Evolutionary conservation across 331 rosid genomes (phyloP).

Genomic region (Cydonia oblonga): DNA sequence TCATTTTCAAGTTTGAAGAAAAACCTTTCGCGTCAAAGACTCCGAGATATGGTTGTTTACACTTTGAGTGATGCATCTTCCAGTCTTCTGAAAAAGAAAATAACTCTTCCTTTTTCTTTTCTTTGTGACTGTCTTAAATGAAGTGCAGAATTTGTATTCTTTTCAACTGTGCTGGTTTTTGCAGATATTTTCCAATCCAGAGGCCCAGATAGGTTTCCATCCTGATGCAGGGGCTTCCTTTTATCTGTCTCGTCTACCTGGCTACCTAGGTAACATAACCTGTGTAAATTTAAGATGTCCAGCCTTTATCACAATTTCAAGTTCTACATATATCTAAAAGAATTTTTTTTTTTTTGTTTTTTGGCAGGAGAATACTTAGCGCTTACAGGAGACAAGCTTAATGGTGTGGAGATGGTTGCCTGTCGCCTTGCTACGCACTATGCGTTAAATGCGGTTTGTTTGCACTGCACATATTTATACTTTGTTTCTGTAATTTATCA

Average conservation of each 20-base stretch:
- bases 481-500: background rate
- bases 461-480: background rate
- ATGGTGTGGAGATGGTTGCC: slow-evolving; percentile 93
- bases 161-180: background rate
- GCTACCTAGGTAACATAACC: slow-evolving; percentile 60
- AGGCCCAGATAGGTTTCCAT: slow-evolving; percentile 91
- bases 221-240: slow-evolving; percentile 98
- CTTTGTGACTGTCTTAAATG: background rate
- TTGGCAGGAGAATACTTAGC: slow-evolving; percentile 81
- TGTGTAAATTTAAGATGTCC: background rate
- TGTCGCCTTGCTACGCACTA: slow-evolving; percentile 93
- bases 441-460: slow-evolving; percentile 56
- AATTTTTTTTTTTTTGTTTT: no score
- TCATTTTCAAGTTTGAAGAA: background rate
- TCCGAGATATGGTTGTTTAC: background rate
- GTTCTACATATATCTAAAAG: background rate
- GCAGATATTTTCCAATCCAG: slow-evolving; percentile 78
- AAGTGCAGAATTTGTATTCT: background rate
- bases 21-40: background rate
- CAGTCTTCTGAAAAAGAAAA: background rate
- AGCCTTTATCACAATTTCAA: background rate
- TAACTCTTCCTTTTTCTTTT: background rate
- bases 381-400: no score
- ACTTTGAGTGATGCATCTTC: background rate
- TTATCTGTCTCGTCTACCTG: slow-evolving; percentile 86